Conservation (phyloP, 768 basidiomycete species). For the Mycena alexandri region DNA sequence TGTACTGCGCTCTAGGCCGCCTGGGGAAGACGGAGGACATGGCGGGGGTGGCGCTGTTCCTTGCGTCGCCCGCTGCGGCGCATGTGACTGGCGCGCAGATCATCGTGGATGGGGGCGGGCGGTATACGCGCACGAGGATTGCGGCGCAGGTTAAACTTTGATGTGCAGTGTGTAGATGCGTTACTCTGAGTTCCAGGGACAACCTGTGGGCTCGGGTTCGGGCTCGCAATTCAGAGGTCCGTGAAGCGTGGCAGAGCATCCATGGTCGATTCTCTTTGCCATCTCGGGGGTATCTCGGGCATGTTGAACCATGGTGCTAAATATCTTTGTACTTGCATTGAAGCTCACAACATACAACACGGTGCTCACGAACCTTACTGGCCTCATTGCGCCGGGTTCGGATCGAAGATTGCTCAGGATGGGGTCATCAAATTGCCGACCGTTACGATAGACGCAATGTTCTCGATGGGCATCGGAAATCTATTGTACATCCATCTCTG, state of each 20-base stretch:
- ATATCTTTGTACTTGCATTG: too few species aligned
- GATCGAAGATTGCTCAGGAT: conserved; percentile 60
- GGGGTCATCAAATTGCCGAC: conserved; percentile 59
- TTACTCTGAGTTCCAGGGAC: too few species aligned
- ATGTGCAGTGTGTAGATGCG: background rate
- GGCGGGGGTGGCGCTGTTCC: conserved; percentile 71
- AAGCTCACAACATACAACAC: conserved; percentile 48
- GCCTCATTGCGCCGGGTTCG: conserved; percentile 55
- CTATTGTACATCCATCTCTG: too few species aligned
- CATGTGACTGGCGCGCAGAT: conserved; percentile 77
- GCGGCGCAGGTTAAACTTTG: conserved; percentile 37
- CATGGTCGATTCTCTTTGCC: too few species aligned
- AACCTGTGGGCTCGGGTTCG: too few species aligned
- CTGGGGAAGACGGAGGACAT: conserved; percentile 77
- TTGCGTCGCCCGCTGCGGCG: conserved; percentile 69
- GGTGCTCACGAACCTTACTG: conserved; percentile 52
- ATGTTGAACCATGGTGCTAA: too few species aligned
- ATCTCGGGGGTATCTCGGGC: too few species aligned
- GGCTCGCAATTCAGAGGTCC: too few species aligned
- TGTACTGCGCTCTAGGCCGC: conserved; percentile 64
- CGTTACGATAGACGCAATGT: conserved; percentile 55
- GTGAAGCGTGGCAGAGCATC: too few species aligned
- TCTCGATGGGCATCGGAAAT: background rate
- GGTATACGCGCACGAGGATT: conserved; percentile 24
- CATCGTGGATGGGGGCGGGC: conserved; percentile 68